Conservation (phyloP, 768 basidiomycete species). For the Mycena rosella region DNA sequence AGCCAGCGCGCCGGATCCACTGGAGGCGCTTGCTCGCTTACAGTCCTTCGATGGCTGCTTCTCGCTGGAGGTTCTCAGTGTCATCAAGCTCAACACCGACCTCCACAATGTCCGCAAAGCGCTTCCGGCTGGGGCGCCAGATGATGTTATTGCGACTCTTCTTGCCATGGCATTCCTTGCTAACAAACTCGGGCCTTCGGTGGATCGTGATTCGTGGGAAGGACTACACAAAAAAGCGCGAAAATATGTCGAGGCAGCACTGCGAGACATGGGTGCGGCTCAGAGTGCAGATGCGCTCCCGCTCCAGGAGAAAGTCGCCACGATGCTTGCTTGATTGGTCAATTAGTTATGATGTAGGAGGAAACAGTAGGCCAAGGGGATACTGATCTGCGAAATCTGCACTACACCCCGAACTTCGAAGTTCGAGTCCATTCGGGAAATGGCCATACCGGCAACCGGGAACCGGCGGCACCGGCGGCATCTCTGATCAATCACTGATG, state of each 20-base stretch:
- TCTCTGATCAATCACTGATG: too few relatives aligned
- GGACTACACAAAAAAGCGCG: slow-evolving; percentile 33
- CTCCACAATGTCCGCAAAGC: slow-evolving; percentile 4
- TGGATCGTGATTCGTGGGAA: slow-evolving; percentile 32
- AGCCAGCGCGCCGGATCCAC: background rate
- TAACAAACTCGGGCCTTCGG: slow-evolving; percentile 8
- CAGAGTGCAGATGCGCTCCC: too few relatives aligned
- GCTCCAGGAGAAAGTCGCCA: too few relatives aligned
- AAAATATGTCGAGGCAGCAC: slow-evolving; percentile 24
- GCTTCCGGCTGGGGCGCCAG: slow-evolving; percentile 4
- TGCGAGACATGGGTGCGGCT: too few relatives aligned
- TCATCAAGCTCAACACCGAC: slow-evolving; percentile 4
- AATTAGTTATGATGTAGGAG: too few relatives aligned
- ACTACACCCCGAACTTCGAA: too few relatives aligned
- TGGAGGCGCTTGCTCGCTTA: slow-evolving; percentile 31
- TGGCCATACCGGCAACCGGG: too few relatives aligned
- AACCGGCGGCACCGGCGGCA: too few relatives aligned
- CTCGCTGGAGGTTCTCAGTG: slow-evolving; percentile 14
- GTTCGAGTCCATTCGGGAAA: too few relatives aligned
- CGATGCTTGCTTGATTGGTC: too few relatives aligned
- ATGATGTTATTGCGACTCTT: slow-evolving; percentile 19
- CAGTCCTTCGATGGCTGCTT: slow-evolving; percentile 36
- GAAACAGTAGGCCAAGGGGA: too few relatives aligned
- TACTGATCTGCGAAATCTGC: too few relatives aligned
- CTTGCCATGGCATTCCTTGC: slow-evolving; percentile 33